These are phyloP conservation scores for Coemansia sp. DNA, from an alignment of 192 early-diverging fungal species.

Conservation along the genomic window DNA sequence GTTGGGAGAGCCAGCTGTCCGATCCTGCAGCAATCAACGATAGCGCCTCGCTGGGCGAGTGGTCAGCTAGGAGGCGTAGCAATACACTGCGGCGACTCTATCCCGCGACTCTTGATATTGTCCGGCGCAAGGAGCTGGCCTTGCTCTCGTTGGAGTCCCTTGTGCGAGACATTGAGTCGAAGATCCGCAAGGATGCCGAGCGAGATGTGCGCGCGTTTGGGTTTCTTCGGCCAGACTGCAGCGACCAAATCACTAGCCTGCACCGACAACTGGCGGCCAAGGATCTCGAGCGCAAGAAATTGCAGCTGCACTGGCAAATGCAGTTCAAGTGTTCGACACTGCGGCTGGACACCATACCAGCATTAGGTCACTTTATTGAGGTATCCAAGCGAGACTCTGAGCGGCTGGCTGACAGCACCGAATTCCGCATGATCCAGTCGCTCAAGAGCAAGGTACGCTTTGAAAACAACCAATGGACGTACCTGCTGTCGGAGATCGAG, in stretches of 20 bases:
- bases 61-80: neutral
- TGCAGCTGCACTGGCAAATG: slow-evolving; percentile 44
- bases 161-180: slow-evolving; percentile 36
- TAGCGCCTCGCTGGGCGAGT: neutral
- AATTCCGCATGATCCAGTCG: slow-evolving; percentile 55
- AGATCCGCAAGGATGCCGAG: slow-evolving; percentile 53
- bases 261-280: slow-evolving; percentile 43
- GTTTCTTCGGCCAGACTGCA: slow-evolving; percentile 54
- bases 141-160: slow-evolving; percentile 51
- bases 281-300: slow-evolving; percentile 39
- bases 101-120: slow-evolving; percentile 8
- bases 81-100: neutral
- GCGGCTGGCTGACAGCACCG: slow-evolving; percentile 16
- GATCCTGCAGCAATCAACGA: neutral
- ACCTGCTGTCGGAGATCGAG: slow-evolving; percentile 58
- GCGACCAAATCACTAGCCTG: slow-evolving; percentile 28
- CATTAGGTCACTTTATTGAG: slow-evolving; percentile 58
- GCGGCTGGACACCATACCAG: slow-evolving; percentile 41
- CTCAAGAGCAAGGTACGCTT: slow-evolving; percentile 57
- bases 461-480: slow-evolving; percentile 58
- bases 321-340: slow-evolving; percentile 39
- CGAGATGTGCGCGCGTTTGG: slow-evolving; percentile 53
- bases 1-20: neutral
- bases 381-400: slow-evolving; percentile 49
- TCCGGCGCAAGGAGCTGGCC: slow-evolving; percentile 25